phyloP scores from a whole-genome alignment of 805 yeast species.

The Groenewaldozyma salmanticensis region DNA sequence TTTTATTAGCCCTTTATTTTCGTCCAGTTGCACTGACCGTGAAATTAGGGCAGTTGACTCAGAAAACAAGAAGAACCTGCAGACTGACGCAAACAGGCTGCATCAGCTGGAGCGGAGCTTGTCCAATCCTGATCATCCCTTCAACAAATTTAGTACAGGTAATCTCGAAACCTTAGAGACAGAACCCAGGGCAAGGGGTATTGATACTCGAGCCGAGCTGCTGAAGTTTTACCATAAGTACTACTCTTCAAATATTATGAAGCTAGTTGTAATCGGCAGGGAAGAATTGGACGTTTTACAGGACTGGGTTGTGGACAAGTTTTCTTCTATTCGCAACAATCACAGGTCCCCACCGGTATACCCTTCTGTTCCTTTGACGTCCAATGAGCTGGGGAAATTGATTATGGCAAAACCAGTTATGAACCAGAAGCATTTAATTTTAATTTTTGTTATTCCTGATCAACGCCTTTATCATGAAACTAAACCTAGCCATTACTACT shows the following conservation, averaged over 20 bases:
- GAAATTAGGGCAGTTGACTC: conserved; percentile 94
- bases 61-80: conserved; percentile 89
- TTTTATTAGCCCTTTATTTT: conserved; percentile 76
- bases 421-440: conserved; percentile 58
- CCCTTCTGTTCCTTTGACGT: conserved; percentile 40
- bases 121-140: conserved; percentile 71
- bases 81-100: conserved; percentile 80
- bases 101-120: conserved; percentile 73
- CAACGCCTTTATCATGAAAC: conserved; percentile 55
- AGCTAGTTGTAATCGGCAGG: conserved; percentile 72
- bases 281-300: conserved; percentile 67
- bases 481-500: conserved; percentile 59
- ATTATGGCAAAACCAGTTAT: conserved; percentile 70
- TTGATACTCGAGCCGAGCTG: conserved; percentile 74
- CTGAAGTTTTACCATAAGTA: conserved; percentile 60
- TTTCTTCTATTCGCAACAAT: conserved; percentile 51
- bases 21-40: conserved; percentile 67
- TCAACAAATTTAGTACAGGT: conserved; percentile 84
- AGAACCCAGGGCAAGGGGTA: conserved; percentile 47
- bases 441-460: conserved; percentile 70
- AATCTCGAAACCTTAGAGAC: conserved; percentile 64
- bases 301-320: conserved; percentile 57
- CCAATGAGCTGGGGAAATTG: conserved; percentile 41
- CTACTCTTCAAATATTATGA: conserved; percentile 86
- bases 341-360: conserved; percentile 21